Evolutionary conservation across 768 basidiomycete species (phyloP).

Genomic region (Tulasnella sp.): DNA sequence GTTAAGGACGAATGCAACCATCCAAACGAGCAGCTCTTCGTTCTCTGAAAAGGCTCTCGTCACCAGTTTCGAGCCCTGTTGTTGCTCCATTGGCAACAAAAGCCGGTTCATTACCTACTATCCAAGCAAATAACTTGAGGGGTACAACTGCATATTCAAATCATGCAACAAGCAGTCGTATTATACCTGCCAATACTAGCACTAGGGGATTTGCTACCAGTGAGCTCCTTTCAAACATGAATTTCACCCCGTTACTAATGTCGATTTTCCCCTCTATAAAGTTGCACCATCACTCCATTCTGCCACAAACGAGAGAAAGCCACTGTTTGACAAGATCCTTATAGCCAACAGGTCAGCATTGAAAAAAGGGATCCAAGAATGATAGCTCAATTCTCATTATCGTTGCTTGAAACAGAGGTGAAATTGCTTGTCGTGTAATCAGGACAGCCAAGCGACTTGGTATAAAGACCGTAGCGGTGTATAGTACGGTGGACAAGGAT

Average conservation of each 20-base stretch:
- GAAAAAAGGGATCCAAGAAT: too few species aligned
- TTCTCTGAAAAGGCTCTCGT: too few species aligned
- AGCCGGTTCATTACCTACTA: not conserved
- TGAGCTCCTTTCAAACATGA: constrained; percentile 7
- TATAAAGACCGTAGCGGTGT: constrained; percentile 84
- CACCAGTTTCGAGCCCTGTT: too few species aligned
- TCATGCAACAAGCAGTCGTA: not conserved
- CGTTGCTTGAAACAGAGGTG: constrained; percentile 48
- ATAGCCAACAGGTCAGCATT: constrained; percentile 91
- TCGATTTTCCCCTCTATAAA: not conserved
- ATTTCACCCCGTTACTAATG: not conserved
- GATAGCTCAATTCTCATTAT: not conserved
- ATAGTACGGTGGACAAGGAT: constrained; percentile 71
- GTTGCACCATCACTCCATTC: not conserved
- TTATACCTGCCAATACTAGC: not conserved
- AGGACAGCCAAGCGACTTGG: constrained; percentile 79
- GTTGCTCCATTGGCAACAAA: too few species aligned
- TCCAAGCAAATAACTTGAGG: not conserved
- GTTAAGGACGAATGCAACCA: constrained; percentile 12
- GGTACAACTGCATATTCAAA: not conserved
- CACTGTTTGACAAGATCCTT: constrained; percentile 71
- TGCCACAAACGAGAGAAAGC: constrained; percentile 16
- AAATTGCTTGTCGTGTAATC: constrained; percentile 92
- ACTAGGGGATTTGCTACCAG: not conserved
- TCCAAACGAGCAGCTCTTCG: constrained; percentile 3